Conservation (phyloP, 1,284 basidiomycete genomes). For the Tylopilus sp. region DNA sequence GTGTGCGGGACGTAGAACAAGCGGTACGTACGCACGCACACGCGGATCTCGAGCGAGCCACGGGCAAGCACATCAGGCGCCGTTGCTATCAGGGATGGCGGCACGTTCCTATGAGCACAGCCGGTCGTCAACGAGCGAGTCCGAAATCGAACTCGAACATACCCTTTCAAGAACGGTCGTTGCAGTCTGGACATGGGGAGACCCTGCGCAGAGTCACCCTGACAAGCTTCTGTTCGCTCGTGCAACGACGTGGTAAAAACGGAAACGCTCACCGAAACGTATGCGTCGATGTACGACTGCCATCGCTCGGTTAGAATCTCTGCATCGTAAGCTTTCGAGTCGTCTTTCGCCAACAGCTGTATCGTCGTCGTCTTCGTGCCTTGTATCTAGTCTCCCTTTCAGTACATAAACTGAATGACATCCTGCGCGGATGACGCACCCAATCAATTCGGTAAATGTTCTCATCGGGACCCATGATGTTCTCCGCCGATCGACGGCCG, state of each 20-base stretch:
- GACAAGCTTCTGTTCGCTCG: conserved; percentile 1
- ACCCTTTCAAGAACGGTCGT: conserved; percentile 76
- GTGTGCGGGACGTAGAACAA: conserved; percentile 78
- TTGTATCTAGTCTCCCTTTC: conserved; percentile 49
- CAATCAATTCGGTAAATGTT: conserved; percentile 92
- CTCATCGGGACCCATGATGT: conserved; percentile 82
- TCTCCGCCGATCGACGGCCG: conserved; percentile 79
- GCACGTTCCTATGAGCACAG: conserved; percentile 41
- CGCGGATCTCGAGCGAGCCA: conserved; percentile 73
- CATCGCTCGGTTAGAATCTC: conserved; percentile 80
- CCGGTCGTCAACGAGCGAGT: not conserved
- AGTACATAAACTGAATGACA: not conserved
- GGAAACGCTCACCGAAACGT: conserved; percentile 61
- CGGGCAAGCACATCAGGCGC: conserved; percentile 47
- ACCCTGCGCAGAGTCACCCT: conserved; percentile 54
- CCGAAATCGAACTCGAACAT: conserved; percentile 22
- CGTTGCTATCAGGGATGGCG: conserved; percentile 32
- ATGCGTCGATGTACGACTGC: conserved; percentile 89
- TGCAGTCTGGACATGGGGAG: conserved; percentile 51
- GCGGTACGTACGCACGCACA: conserved; percentile 79
- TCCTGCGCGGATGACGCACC: conserved; percentile 46
- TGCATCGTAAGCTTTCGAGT: conserved; percentile 82
- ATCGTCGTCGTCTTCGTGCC: conserved; percentile 72
- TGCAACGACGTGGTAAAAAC: not conserved
- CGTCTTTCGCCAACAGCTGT: conserved; percentile 88